Evolutionary conservation across 192 early-diverging fungal species (phyloP), one percentile per base, ranked within the genome.

Genomic region (Coemansia sp.): DNA sequence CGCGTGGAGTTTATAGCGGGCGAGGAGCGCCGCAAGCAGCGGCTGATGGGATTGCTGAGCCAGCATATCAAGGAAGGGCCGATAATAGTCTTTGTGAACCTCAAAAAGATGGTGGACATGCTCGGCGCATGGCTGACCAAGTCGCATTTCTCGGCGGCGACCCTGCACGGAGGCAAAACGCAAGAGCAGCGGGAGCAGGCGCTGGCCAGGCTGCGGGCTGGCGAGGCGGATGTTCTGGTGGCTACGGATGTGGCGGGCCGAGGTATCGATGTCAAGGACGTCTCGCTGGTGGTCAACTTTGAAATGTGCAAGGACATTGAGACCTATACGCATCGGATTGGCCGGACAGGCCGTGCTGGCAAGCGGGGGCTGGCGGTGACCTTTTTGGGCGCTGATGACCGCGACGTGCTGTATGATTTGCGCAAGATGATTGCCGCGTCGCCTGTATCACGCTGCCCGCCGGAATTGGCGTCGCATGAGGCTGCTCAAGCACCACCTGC

Each of bases 241-340:
- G 97, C 97, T 10, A 99, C 95, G 0, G 95, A 99, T 79, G 97
- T 99, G 15, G 97, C 95, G 35, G 94, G 94, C 35, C 92, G 97
- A 72, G 97, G 97, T 82, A 95, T 99, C 65, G 97, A 99, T 79
- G 85, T 99, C 59, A 94, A 96, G 63, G 89, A 99, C 62, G 94
- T 99, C 15, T 93, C 91, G 4, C 68, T 98, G 45, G 97, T 99
- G 5, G 68, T 99, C 41, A 99, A 99, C 71, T 98, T 86, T 71
- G 93, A 98, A 57, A 99, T 99, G 95, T 88, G 94, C 39, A 97
- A 95, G 72, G 91, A 87, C 55, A 96, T 99, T 75, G 94, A 97
- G 85, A 90, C 91, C 57, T 99, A 99, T 66, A 99, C 94, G 26
- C 97, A 99, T 82, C 84, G 97, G 55, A 98, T 98, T 64, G 97